A percentile compares a stretch with the other conserved stretches of the same genome.
Evolutionary conservation across 164 flowering plant species (phyloP).

Genomic region (Hamamelis virginiana): DNA sequence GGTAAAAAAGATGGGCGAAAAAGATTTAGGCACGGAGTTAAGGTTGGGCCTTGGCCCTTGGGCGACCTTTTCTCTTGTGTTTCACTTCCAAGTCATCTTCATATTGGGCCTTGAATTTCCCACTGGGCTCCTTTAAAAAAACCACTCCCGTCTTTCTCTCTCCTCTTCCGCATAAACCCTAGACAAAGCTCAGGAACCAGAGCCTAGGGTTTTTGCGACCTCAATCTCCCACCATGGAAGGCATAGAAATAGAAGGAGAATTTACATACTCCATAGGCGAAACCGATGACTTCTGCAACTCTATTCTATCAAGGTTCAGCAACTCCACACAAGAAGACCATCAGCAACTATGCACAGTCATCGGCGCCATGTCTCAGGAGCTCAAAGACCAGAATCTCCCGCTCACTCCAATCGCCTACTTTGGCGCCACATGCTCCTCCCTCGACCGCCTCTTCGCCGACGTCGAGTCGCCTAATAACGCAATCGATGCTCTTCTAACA

Average conservation of each 20-base stretch:
- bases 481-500: constrained; percentile 48
- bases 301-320: constrained; percentile 46
- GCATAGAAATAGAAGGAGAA: constrained; percentile 14
- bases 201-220: too few species aligned
- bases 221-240: constrained; percentile 18
- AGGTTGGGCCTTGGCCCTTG: too few species aligned
- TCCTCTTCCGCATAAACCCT: too few species aligned
- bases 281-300: constrained; percentile 41
- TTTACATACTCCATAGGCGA: constrained; percentile 8
- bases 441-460: constrained; percentile 46
- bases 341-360: constrained; percentile 66
- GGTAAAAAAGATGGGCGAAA: too few species aligned
- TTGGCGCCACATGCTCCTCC: constrained; percentile 62
- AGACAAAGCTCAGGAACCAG: too few species aligned
- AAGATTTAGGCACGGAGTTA: too few species aligned
- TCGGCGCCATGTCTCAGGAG: constrained; percentile 77
- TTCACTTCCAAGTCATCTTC: too few species aligned
- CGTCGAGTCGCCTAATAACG: constrained; percentile 30
- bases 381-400: constrained; percentile 68
- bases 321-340: constrained; percentile 58
- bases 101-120: too few species aligned
- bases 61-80: too few species aligned
- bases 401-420: constrained; percentile 58
- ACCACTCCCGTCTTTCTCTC: too few species aligned
- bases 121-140: too few species aligned